Evolutionary conservation across 805 yeast species (phyloP).

Genomic region (Schwanniomyces sp.): DNA sequence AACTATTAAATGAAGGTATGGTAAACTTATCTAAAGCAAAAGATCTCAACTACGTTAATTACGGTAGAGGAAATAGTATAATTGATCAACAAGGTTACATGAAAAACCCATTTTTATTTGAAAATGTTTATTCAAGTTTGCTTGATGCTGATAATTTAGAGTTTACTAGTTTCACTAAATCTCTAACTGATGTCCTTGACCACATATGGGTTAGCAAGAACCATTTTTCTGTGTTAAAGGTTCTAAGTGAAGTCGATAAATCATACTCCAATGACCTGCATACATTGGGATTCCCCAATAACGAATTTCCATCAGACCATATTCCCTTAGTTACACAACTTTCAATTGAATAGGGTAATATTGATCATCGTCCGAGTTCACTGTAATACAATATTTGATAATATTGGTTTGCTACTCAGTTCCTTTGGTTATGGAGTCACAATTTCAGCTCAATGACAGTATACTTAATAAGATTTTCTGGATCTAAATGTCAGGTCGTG

Average conservation of each 20-base stretch:
- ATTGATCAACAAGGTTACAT: constrained; percentile 86
- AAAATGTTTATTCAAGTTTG: constrained; percentile 69
- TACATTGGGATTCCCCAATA: constrained; percentile 90
- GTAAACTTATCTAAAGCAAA: constrained; percentile 79
- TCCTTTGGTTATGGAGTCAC: too few species aligned
- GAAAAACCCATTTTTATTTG: constrained; percentile 70
- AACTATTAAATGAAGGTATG: constrained; percentile 77
- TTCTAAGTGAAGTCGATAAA: constrained; percentile 80
- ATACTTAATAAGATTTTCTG: background rate
- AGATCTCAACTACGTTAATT: constrained; percentile 21
- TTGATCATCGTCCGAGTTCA: background rate
- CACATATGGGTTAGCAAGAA: constrained; percentile 92
- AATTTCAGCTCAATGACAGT: too few species aligned
- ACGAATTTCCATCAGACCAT: constrained; percentile 93
- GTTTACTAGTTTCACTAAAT: constrained; percentile 91
- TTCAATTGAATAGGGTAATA: constrained; percentile 55
- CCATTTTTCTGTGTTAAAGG: constrained; percentile 76
- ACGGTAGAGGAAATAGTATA: constrained; percentile 84
- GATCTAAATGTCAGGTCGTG: background rate
- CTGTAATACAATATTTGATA: too few species aligned
- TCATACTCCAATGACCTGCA: constrained; percentile 60
- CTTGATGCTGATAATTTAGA: constrained; percentile 77
- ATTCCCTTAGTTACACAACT: constrained; percentile 82
- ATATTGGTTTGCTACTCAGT: background rate
- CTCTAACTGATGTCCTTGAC: constrained; percentile 90